These are phyloP conservation scores for Entophlyctis luteolus DNA, from an alignment of 192 early-diverging fungal genomes.

Conservation along the genomic window DNA sequence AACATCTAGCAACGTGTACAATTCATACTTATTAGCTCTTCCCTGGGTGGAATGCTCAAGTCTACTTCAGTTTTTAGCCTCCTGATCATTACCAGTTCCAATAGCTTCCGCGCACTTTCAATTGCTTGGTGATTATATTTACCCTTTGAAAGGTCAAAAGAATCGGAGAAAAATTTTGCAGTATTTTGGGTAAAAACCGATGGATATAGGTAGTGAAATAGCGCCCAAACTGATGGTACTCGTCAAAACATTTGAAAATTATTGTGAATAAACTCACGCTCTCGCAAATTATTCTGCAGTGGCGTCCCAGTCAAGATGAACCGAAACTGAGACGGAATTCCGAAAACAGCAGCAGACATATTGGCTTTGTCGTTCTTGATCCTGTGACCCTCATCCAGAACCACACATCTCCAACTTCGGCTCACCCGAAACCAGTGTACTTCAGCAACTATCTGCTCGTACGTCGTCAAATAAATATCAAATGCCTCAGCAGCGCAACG, in stretches of 20 bases:
- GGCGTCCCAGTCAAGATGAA: slow-evolving; percentile 91
- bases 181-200: slow-evolving; percentile 47
- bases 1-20: not conserved
- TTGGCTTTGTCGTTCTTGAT: slow-evolving; percentile 94
- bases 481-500: slow-evolving; percentile 21
- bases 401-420: slow-evolving; percentile 76
- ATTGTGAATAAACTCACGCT: slow-evolving; percentile 39
- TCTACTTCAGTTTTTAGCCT: slow-evolving; percentile 39
- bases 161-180: slow-evolving; percentile 22
- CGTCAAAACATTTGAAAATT: not conserved
- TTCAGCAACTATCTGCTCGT: slow-evolving; percentile 42
- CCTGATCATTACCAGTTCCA: slow-evolving; percentile 43
- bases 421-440: slow-evolving; percentile 26
- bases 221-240: slow-evolving; percentile 50
- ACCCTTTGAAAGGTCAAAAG: slow-evolving; percentile 35
- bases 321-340: slow-evolving; percentile 73
- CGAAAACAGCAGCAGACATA: slow-evolving; percentile 76
- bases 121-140: slow-evolving; percentile 29
- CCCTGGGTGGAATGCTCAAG: slow-evolving; percentile 41
- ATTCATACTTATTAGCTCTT: slow-evolving; percentile 40
- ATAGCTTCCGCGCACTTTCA: slow-evolving; percentile 26
- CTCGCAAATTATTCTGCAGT: slow-evolving; percentile 86
- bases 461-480: slow-evolving; percentile 46
- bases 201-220: slow-evolving; percentile 73
- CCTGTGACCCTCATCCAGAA: slow-evolving; percentile 93